phyloP scores from a whole-genome alignment of 1,284 basidiomycete species.

The Ganoderma resinaceum region DNA sequence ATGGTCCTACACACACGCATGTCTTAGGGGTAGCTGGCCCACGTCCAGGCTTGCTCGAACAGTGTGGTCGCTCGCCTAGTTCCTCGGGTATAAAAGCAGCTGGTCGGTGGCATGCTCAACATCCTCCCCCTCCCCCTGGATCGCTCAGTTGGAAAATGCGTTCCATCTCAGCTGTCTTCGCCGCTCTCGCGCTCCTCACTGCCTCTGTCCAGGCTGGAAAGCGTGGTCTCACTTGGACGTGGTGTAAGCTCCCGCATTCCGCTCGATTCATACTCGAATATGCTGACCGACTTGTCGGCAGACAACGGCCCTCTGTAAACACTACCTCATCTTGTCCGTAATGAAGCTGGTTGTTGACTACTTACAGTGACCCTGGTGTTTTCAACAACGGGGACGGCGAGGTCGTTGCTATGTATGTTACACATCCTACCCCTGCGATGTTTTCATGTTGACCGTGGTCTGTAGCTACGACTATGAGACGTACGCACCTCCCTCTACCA shows the following conservation, averaged over 20 bases:
- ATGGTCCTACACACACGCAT: not conserved
- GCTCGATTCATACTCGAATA: too few species aligned
- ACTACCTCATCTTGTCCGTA: too few species aligned
- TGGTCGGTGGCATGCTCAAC: not conserved
- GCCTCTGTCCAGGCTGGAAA: conserved; percentile 4
- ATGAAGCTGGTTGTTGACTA: not conserved
- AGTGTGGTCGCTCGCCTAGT: not conserved
- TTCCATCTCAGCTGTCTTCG: conserved; percentile 1
- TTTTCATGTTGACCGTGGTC: too few species aligned
- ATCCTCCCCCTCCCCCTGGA: not conserved
- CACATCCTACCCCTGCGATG: not conserved
- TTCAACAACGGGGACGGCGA: conserved; percentile 9
- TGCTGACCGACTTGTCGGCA: not conserved
- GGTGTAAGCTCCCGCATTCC: not conserved
- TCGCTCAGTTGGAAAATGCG: not conserved
- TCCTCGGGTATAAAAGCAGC: not conserved
- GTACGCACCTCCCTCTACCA: conserved; percentile 5
- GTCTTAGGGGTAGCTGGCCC: not conserved
- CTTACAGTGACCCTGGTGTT: not conserved
- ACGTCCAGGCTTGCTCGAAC: not conserved
- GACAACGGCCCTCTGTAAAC: conserved; percentile 6
- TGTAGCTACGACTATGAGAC: conserved; percentile 2
- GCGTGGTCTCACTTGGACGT: conserved; percentile 11
- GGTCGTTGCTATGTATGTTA: conserved; percentile 6
- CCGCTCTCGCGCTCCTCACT: conserved; percentile 5